phyloP scores from a whole-genome alignment of 768 basidiomycete species.

The Rhizopogon rudus region DNA sequence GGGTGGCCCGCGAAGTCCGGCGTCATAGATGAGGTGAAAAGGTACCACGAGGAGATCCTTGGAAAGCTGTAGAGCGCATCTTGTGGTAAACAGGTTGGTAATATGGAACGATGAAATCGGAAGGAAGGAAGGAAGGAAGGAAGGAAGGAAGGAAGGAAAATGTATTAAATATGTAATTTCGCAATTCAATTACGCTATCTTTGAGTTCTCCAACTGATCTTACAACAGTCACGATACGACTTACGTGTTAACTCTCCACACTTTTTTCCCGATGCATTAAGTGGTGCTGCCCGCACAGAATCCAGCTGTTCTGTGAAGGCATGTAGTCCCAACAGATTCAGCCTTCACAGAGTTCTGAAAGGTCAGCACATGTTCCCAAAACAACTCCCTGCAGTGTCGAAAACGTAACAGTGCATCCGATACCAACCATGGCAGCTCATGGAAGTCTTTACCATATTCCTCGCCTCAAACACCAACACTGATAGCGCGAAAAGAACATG shows the following conservation, averaged over 20 bases:
- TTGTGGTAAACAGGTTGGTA: background rate
- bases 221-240: background rate
- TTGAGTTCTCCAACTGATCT: background rate
- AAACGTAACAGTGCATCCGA: too few relatives aligned
- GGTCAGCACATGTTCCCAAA: too few relatives aligned
- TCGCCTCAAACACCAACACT: too few relatives aligned
- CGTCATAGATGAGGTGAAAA: slow-evolving; percentile 17
- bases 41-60: slow-evolving; percentile 14
- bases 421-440: too few relatives aligned
- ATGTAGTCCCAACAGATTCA: too few relatives aligned
- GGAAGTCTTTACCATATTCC: too few relatives aligned
- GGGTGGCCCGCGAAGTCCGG: slow-evolving; percentile 50
- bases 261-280: too few relatives aligned
- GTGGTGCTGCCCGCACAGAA: too few relatives aligned
- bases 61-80: slow-evolving; percentile 7
- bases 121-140: background rate
- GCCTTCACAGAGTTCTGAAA: too few relatives aligned
- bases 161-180: background rate
- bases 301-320: too few relatives aligned
- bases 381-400: too few relatives aligned
- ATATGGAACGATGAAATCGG: background rate
- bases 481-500: too few relatives aligned
- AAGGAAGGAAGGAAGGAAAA: background rate
- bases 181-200: background rate
- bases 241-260: background rate